Base-by-base conservation (phyloP, 371 early-diverging fungal species). In the Mucor piriformis region DNA sequence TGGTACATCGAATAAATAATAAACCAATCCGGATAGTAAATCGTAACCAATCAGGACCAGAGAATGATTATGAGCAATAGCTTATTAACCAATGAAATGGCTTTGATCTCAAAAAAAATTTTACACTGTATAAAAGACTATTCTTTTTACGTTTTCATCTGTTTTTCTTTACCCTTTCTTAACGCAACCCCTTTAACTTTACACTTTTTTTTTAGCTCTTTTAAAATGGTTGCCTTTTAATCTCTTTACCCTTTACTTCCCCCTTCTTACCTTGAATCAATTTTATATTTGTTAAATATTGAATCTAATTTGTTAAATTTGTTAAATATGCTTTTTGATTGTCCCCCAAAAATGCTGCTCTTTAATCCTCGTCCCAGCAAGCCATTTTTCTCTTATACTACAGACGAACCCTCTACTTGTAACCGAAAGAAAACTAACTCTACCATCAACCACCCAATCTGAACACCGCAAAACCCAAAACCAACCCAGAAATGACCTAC, bases 401-500 rank as follows among this genome's bases (percentile, higher is more conserved):
- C 72, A 34, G 72, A 71, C 65, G 68, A 64, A 55, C 72, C 72
- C 37, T 67, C 72, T 34, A 71, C 72, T 48, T 67, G 68, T 59
- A 56, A 56, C 59, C 61, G 72, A 63, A 71, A 71, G 56, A 71
- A 71, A 71, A 56, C 66, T 37, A 35, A 44, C 38, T 51, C 18
- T 49, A 54, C 25, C 40, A 24, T 20, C 54, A 61, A 66, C 47
- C 33, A 42, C 40, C 49, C 58, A 54, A 16, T 42, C 46, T 33
- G 8, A 46, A 34, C 16, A 42, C n/a, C 42, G 3, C 15, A 6
- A 40, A 40, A 18, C n/a, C 20, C 2, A 59, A 24, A 15, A 33
- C 52, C 21, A 46, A 27, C 32, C 44, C 11, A 6, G 33, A 59
- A 20, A 35, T 25, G 20, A 21, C 15, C 46, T 27, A 44, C 44